These are phyloP conservation scores for Pyricularia grisea DNA, from an alignment of 2,329 filamentous ascomycete genomes.

Conservation along the genomic window DNA sequence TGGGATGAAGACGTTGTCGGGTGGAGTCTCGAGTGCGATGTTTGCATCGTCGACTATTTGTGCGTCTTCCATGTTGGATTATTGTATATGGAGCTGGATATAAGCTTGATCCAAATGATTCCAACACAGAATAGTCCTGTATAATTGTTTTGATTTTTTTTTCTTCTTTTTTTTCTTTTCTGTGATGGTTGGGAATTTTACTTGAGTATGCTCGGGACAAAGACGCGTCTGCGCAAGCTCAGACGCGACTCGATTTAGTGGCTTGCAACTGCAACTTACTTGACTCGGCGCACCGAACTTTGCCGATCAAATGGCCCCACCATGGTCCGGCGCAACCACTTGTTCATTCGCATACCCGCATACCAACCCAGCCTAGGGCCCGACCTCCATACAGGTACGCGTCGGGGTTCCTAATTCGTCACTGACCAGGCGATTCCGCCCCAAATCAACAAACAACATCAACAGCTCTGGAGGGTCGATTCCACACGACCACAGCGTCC, in stretches of 20 bases:
- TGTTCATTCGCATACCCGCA: background rate
- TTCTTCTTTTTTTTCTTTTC: no score
- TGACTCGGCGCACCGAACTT: background rate
- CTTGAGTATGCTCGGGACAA: no score
- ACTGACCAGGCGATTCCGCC: background rate
- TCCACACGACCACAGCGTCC: background rate
- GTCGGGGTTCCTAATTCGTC: background rate
- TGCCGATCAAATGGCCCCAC: background rate
- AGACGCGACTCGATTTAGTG: no score
- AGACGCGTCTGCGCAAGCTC: no score
- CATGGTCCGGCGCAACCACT: background rate
- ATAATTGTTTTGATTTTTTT: no score
- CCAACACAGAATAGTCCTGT: no score
- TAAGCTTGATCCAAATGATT: no score
- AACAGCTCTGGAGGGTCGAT: background rate
- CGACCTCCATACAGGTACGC: background rate
- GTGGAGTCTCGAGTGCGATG: conserved; percentile 20
- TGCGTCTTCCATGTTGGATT: conserved; percentile 27
- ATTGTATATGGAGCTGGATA: background rate
- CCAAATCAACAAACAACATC: background rate
- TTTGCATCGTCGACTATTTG: conserved; percentile 23
- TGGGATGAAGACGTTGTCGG: conserved; percentile 45
- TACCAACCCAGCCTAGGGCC: background rate
- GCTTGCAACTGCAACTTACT: no score
- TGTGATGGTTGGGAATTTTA: no score